Percentiles rank a stretch among this genome's conserved stretches.
Evolutionary conservation across 148 eudicot genomes (phyloP).

Genomic region (Salicornia ramosissima): DNA sequence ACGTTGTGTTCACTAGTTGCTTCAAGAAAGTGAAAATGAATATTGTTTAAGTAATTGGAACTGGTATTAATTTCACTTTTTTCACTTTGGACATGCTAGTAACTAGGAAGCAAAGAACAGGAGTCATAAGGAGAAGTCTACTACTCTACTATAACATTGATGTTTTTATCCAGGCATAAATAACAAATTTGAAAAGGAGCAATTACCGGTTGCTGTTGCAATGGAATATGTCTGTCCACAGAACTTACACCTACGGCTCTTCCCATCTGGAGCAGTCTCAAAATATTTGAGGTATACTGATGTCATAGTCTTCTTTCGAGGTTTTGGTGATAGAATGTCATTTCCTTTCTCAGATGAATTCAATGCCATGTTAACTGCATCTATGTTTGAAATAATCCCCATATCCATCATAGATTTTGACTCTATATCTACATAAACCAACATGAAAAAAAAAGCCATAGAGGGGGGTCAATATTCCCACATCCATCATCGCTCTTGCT

Average conservation of each 20-base stretch:
- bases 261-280: constrained; percentile 75
- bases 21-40: neutral
- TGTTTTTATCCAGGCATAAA: neutral
- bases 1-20: too few relatives aligned
- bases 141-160: neutral
- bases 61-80: neutral
- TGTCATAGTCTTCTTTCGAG: constrained; percentile 82
- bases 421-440: constrained; percentile 43
- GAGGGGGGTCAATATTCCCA: neutral
- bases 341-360: constrained; percentile 56
- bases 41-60: neutral
- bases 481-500: neutral
- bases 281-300: constrained; percentile 77
- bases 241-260: constrained; percentile 73
- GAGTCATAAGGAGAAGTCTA: neutral
- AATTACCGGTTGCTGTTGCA: constrained; percentile 86
- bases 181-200: neutral
- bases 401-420: constrained; percentile 60
- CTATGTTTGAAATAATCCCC: constrained; percentile 39
- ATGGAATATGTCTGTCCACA: constrained; percentile 91
- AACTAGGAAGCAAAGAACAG: neutral
- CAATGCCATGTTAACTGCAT: constrained; percentile 44
- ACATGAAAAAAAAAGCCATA: constrained; percentile 10
- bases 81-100: neutral
- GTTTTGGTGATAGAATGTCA: constrained; percentile 40